Evolutionary conservation across 1,139 yeast genomes (phyloP), one percentile per base, ranked within the genome.

Genomic region (Hemisphaericaspora subhashii): DNA sequence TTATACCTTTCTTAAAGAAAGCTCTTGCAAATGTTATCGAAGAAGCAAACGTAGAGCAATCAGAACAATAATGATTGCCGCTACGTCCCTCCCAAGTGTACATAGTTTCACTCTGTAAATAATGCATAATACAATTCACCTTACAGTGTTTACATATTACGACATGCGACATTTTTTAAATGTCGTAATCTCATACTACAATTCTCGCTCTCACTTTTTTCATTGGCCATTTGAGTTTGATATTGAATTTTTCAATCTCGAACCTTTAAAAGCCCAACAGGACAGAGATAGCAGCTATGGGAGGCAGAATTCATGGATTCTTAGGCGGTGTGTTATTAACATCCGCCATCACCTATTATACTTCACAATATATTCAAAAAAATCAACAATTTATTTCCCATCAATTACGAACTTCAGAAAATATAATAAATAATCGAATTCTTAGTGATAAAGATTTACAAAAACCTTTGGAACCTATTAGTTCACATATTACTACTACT

Each of bases 221-320:
- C n/a, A n/a, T n/a, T n/a, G n/a, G n/a, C n/a, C n/a, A n/a, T n/a
- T n/a, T n/a, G n/a, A n/a, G n/a, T n/a, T n/a, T n/a, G n/a, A n/a
- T n/a, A n/a, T n/a, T n/a, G n/a, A 14, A 25, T 10, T 10, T 6
- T 6, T 5, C 9, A 25, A 6, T 6, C 15, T 12, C 14, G 10
- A 25, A 11, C 6, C 32, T 23, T 22, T 21, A 20, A 16, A n/a
- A 8, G 23, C 21, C 25, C 13, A 12, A 13, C 14, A 5, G 13
- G 5, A 13, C 6, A 24, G 9, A 32, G 8, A 33, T 13, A 20
- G 7, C 15, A 14, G 30, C 31, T 32, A 76, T 77, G 83, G 79
- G 79, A 59, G 85, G 87, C 37, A 75, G 88, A 62, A 71, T 81
- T 43, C 81, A 79, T 48, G 92, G 94, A 1, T 80, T 85, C 48